Evolutionary conservation across 305 asterid species (phyloP), one percentile per base, ranked within the genome.

Genomic region (Rubia tinctorum): DNA sequence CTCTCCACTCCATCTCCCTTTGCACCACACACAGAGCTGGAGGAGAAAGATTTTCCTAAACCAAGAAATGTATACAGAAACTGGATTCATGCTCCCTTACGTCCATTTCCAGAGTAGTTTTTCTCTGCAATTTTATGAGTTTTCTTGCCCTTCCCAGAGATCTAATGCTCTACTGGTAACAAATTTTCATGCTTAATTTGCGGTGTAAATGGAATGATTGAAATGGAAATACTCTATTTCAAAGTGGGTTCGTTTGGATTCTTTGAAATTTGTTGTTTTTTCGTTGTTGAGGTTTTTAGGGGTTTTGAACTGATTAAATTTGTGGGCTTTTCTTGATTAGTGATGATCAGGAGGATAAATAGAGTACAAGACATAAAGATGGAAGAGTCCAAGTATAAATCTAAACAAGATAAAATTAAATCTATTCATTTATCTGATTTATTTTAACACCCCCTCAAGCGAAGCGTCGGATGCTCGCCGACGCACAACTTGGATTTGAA

Each of bases 41-140:
- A 74, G 75, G 17, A 51, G 66, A 53, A n/a, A 76, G 17, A 49
- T 39, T 43, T 3, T 13, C 45, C 8, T 25, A 7, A 75, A 15
- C 30, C 72, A n/a, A 83, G 80, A 75, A 87, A 93, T 93, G 97
- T 89, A 87, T 85, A 90, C 96, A 15, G 93, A 90, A 69, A 84
- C 87, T 37, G 98, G 80, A 80, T 76, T 86, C 78, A 83, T 81
- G 87, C 85, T 74, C 77, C 96, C 97, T 53, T 91, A 87, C 74
- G 87, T 87, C 79, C 88, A 88, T 87, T 86, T 88, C 58, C 89
- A 72, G 90, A 82, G 76, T 90, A 88, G 71, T 59, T 81, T 77
- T 22, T 42, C 68, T 18, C 96, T 85, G 73, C 91, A 82, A 8
- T 70, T 86, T 79, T 90, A 88, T n/a, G 97, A 85, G 5, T 85